Conservation (phyloP, 495 filamentous ascomycete species). For the Articulospora tetracladia region DNA sequence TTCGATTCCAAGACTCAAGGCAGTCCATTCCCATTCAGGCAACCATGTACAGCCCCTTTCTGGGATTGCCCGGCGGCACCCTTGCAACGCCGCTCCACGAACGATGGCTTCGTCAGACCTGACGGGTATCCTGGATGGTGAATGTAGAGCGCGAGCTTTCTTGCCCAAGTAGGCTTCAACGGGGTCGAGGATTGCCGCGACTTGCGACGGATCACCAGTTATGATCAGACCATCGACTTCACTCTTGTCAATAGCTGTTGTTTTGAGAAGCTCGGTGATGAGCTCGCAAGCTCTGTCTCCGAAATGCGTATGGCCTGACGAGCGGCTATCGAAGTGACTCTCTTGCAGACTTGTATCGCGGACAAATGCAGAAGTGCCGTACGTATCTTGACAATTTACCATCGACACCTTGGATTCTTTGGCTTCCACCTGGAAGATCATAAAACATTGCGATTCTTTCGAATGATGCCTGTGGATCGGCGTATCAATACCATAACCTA, state of each 20-base stretch:
- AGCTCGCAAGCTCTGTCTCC: not conserved
- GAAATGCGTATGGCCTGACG: too few relatives aligned
- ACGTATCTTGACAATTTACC: too few relatives aligned
- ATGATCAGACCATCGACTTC: constrained; percentile 83
- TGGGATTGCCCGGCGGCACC: not conserved
- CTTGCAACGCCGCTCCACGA: not conserved
- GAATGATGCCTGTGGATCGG: not conserved
- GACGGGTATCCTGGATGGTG: not conserved
- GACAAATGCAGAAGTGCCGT: too few relatives aligned
- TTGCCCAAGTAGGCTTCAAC: constrained; percentile 82
- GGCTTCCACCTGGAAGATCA: not conserved
- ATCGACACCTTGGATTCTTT: not conserved
- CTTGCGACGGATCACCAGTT: constrained; percentile 86
- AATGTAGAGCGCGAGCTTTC: not conserved
- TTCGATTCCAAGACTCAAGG: not conserved
- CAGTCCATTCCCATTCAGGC: not conserved
- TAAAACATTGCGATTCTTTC: not conserved
- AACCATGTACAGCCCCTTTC: constrained; percentile 27
- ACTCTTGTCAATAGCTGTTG: constrained; percentile 58
- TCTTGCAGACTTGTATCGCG: too few relatives aligned
- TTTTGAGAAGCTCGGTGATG: not conserved
- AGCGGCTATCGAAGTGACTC: too few relatives aligned
- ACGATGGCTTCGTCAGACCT: not conserved
- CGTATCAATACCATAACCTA: constrained; percentile 69
- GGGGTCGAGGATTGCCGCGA: constrained; percentile 87